Base-by-base conservation (phyloP, 2,329 filamentous ascomycete genomes). In the Colletotrichum lini region DNA sequence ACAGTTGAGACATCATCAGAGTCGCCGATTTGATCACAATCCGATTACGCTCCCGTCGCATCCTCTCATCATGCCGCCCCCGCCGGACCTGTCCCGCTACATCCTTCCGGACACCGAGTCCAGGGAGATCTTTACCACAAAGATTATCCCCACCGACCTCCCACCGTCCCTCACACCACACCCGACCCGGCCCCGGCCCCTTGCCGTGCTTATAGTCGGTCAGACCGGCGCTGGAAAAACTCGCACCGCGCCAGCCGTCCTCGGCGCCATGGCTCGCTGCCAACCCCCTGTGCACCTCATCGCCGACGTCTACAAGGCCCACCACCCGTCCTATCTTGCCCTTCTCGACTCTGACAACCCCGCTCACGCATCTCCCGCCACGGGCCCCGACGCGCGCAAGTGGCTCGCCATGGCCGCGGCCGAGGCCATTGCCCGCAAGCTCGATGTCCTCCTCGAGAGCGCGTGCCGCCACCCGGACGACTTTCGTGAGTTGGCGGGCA, bases 201-300 rank as follows among this genome's bases (percentile, higher is more conserved):
- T 84, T 16, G 84, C 82, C 44, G 75, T 86, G 56, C 78, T 87
- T 23, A 77, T 85, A 16, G 80, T 85, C 35, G 85, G 85, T 72
- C 85, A 86, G 74, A 86, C 85, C 6, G 85, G 85, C 75, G 83
- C 85, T 16, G 85, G 85, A 62, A 87, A 87, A 71, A 86, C 84
- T 18, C 80, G 81, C 65, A 79, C 83, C 1, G 82, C 84, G 13
- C 84, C 83, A 2, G 74, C 76, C 44, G 76, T 86, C 60, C 77
- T 79, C 21, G 58, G 72, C 4, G 80, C 82, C 56, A 74, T 86
- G 35, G 40, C 53, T 21, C 40, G 62, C 16, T 59, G 72, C 57
- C 52, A 69, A 62, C 18, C 63, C 21, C 70, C 77, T 18, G 80
- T 79, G 21, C 84, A 87, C 77, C 80, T 87, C 73, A 82, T 86